These are phyloP conservation scores for Lyophyllum atratum DNA, from an alignment of 768 basidiomycete species.

Conservation along the genomic window DNA sequence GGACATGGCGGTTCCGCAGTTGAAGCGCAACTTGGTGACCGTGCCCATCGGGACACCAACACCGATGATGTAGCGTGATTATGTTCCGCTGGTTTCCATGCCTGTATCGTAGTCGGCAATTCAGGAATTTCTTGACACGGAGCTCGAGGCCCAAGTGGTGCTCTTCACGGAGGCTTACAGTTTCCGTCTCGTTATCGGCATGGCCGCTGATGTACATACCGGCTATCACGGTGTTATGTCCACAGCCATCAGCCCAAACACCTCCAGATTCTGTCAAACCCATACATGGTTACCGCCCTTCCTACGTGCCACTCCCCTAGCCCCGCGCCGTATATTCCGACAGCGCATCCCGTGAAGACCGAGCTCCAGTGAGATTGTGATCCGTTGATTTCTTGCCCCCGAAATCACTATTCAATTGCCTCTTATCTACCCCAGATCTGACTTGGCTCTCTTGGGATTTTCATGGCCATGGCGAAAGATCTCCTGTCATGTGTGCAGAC, in stretches of 20 bases:
- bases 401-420: no score
- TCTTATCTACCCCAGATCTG: no score
- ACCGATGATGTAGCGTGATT: background rate
- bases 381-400: background rate
- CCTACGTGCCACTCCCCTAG: background rate
- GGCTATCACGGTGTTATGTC: no score
- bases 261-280: background rate
- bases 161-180: no score
- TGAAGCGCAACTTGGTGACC: background rate
- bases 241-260: background rate
- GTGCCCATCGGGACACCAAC: background rate
- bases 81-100: constrained; percentile 3
- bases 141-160: no score
- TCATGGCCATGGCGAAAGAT: no score
- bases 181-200: no score
- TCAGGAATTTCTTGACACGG: background rate
- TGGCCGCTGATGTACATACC: no score
- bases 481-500: no score
- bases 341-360: background rate
- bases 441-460: no score
- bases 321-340: no score
- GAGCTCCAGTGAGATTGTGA: background rate
- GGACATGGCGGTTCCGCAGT: constrained; percentile 19
- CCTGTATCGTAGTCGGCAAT: background rate
- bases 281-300: background rate